Conservation (phyloP, 345 rosid genomes). For the Citrus trifoliata region DNA sequence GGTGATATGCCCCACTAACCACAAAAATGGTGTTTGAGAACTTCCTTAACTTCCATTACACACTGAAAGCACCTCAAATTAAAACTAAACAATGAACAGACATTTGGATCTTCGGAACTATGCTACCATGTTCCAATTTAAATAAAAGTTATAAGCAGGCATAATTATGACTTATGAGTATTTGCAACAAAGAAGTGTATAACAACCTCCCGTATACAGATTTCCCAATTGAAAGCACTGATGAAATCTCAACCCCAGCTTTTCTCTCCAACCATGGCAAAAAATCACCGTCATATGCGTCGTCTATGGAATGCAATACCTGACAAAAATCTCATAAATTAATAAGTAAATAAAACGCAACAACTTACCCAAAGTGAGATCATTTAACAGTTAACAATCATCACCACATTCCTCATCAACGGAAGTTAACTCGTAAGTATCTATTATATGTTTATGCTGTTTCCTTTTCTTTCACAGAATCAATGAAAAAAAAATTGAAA, state of each 20-base stretch:
- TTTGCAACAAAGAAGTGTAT: background rate
- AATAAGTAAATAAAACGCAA: background rate
- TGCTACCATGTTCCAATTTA: background rate
- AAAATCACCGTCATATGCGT: conserved; percentile 46
- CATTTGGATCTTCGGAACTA: background rate
- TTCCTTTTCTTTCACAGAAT: background rate
- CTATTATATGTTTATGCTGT: background rate
- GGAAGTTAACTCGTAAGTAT: background rate
- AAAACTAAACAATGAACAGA: background rate
- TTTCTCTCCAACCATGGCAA: conserved; percentile 78
- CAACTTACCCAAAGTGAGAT: background rate
- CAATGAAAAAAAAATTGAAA: background rate
- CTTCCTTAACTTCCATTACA: background rate
- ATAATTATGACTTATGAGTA: background rate
- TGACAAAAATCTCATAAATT: conserved; percentile 9
- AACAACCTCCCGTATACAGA: conserved; percentile 66
- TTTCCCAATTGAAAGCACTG: conserved; percentile 62
- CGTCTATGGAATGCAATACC: conserved; percentile 31
- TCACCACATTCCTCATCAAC: background rate
- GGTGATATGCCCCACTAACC: background rate
- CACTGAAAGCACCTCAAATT: background rate
- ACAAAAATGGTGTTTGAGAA: background rate
- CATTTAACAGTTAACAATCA: background rate
- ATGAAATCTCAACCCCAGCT: conserved; percentile 56
- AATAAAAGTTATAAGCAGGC: background rate